These are phyloP conservation scores for Cucurbitaria berberidis DNA, from an alignment of 2,329 filamentous ascomycete genomes.

Conservation along the genomic window DNA sequence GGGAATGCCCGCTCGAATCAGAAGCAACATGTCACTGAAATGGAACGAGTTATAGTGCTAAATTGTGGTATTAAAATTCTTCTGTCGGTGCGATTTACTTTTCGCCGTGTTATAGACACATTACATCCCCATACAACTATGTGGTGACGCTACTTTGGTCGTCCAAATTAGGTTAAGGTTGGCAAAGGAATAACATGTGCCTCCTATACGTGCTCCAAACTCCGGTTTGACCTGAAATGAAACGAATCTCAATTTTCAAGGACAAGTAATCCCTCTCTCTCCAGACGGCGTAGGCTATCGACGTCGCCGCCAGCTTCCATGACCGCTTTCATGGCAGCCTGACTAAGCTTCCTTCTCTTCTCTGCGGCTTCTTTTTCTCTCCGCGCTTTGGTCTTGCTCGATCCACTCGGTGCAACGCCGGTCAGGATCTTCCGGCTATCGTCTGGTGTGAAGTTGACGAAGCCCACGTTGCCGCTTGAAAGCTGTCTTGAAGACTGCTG, in stretches of 20 bases:
- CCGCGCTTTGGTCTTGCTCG: slow-evolving; percentile 91
- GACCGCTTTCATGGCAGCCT: slow-evolving; percentile 72
- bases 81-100: not conserved
- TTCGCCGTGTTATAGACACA: slow-evolving; percentile 16
- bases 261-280: slow-evolving; percentile 49
- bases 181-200: not conserved
- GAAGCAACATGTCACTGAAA: not conserved
- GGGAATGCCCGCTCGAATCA: not conserved
- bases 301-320: slow-evolving; percentile 73
- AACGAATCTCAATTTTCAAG: slow-evolving; percentile 20
- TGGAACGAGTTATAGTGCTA: not conserved
- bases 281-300: slow-evolving; percentile 50
- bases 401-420: slow-evolving; percentile 89
- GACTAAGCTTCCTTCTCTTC: slow-evolving; percentile 70
- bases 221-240: slow-evolving; percentile 1
- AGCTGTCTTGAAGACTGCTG: slow-evolving; percentile 52
- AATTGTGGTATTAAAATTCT: not conserved
- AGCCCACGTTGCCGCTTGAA: slow-evolving; percentile 59
- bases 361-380: slow-evolving; percentile 87
- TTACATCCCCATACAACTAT: slow-evolving; percentile 11
- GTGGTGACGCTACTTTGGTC: not conserved
- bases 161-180: not conserved
- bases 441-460: slow-evolving; percentile 88
- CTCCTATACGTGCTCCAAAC: not conserved
- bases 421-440: slow-evolving; percentile 82